These are phyloP conservation scores for Phytophthora vignae DNA, from an alignment of 352 stramenopile species.

Conservation along the genomic window DNA sequence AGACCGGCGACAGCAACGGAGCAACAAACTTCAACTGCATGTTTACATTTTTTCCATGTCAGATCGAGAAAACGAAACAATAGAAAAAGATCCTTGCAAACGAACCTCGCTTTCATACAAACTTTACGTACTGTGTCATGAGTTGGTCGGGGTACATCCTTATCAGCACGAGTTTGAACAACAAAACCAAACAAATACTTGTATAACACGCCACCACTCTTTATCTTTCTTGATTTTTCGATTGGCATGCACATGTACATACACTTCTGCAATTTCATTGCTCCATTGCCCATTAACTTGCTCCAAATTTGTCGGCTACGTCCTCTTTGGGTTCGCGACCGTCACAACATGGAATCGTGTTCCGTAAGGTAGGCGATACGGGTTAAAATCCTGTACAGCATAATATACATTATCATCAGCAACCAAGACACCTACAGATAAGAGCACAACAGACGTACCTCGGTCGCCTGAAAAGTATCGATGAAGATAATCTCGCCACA, in stretches of 20 bases:
- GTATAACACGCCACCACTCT: not conserved
- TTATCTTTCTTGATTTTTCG: conserved; percentile 1
- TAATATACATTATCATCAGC: conserved; percentile 16
- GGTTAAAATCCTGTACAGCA: conserved; percentile 77
- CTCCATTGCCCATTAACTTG: conserved; percentile 16
- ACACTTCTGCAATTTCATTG: not conserved
- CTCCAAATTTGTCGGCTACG: conserved; percentile 41
- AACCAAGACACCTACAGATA: not conserved
- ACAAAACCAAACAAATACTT: too few species aligned
- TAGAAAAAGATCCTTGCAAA: too few species aligned
- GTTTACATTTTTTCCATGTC: too few species aligned
- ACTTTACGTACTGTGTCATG: too few species aligned
- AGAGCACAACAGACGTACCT: conserved; percentile 48
- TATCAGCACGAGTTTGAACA: too few species aligned
- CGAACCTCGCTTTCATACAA: too few species aligned
- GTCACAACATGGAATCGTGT: conserved; percentile 85
- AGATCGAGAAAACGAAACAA: too few species aligned
- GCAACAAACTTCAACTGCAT: too few species aligned
- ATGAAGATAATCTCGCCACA: conserved; percentile 89
- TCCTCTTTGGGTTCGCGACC: conserved; percentile 77
- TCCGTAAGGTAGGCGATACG: conserved; percentile 76
- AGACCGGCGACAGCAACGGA: too few species aligned
- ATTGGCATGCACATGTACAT: conserved; percentile 12
- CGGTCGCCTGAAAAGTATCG: conserved; percentile 81
- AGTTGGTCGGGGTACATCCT: too few species aligned